These are phyloP conservation scores for Tylopilus cervinicoccineus DNA, from an alignment of 768 basidiomycete species.

Conservation along the genomic window DNA sequence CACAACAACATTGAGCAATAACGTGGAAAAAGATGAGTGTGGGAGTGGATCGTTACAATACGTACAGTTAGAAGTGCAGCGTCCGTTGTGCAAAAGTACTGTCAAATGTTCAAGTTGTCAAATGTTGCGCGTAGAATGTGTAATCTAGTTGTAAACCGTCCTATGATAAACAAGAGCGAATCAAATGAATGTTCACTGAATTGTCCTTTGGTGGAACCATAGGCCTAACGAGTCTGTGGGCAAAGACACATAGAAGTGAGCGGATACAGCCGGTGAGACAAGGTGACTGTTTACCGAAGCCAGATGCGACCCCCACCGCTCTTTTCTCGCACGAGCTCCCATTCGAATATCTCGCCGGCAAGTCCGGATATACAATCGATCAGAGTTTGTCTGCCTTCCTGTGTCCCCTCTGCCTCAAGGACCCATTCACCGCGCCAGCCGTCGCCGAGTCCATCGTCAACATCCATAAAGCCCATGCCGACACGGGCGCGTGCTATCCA, in stretches of 20 bases:
- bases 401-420: slow-evolving; percentile 74
- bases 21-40: slow-evolving; percentile 5
- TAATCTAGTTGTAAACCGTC: slow-evolving; percentile 19
- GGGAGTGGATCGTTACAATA: slow-evolving; percentile 9
- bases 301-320: slow-evolving; percentile 56
- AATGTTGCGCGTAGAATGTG: slow-evolving; percentile 7
- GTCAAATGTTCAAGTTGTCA: slow-evolving; percentile 3
- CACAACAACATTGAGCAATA: slow-evolving; percentile 16
- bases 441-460: slow-evolving; percentile 46
- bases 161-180: slow-evolving; percentile 22
- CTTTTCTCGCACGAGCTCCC: slow-evolving; percentile 63
- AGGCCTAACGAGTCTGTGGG: slow-evolving; percentile 22
- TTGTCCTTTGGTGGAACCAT: slow-evolving; percentile 20
- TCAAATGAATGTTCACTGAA: slow-evolving; percentile 14
- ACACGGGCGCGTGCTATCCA: slow-evolving; percentile 59
- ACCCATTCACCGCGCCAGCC: slow-evolving; percentile 79
- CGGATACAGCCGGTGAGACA: neutral
- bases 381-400: slow-evolving; percentile 54
- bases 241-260: neutral
- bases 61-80: slow-evolving; percentile 10
- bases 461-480: slow-evolving; percentile 33
- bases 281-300: slow-evolving; percentile 49
- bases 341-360: slow-evolving; percentile 35
- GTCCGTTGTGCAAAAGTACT: slow-evolving; percentile 7
- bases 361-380: slow-evolving; percentile 46